phyloP scores from a whole-genome alignment of 2,329 filamentous ascomycete species.

The Colletotrichum theobromicola region DNA sequence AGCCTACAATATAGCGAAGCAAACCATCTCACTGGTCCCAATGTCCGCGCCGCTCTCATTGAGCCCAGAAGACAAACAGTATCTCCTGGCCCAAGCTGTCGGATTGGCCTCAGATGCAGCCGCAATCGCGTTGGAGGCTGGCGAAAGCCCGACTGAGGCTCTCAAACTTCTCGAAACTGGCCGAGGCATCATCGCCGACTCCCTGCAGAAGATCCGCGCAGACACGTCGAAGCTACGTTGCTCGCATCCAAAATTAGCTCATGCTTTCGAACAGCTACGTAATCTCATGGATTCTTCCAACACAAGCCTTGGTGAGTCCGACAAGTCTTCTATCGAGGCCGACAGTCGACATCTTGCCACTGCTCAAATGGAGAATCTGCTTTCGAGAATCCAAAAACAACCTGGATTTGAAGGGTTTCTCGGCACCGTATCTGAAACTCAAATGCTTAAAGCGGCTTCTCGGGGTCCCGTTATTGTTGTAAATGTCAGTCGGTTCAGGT shows the following conservation, averaged over 20 bases:
- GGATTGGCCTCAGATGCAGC: slow-evolving; percentile 27
- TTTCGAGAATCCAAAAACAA: slow-evolving; percentile 20
- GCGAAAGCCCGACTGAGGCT: slow-evolving; percentile 3
- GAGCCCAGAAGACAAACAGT: slow-evolving; percentile 23
- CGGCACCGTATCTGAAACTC: slow-evolving; percentile 3
- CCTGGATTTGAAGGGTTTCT: slow-evolving; percentile 32
- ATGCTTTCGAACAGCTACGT: neutral
- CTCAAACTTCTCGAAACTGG: slow-evolving; percentile 29
- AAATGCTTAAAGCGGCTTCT: slow-evolving; percentile 26
- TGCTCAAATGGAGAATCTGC: neutral
- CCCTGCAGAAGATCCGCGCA: slow-evolving; percentile 25
- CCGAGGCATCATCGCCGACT: slow-evolving; percentile 29
- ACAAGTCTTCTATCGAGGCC: neutral
- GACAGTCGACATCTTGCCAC: neutral
- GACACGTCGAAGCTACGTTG: slow-evolving; percentile 3
- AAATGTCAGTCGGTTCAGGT: slow-evolving; percentile 31
- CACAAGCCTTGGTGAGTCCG: neutral
- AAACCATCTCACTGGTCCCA: neutral
- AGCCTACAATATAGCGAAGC: neutral
- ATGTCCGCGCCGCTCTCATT: neutral
- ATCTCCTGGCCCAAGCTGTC: slow-evolving; percentile 16
- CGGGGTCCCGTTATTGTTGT: slow-evolving; percentile 32
- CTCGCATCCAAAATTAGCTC: neutral
- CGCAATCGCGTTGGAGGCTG: slow-evolving; percentile 20
- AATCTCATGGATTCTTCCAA: neutral